These are phyloP conservation scores for Termitomyces sp. DNA, from an alignment of 768 basidiomycete genomes.

Conservation along the genomic window DNA sequence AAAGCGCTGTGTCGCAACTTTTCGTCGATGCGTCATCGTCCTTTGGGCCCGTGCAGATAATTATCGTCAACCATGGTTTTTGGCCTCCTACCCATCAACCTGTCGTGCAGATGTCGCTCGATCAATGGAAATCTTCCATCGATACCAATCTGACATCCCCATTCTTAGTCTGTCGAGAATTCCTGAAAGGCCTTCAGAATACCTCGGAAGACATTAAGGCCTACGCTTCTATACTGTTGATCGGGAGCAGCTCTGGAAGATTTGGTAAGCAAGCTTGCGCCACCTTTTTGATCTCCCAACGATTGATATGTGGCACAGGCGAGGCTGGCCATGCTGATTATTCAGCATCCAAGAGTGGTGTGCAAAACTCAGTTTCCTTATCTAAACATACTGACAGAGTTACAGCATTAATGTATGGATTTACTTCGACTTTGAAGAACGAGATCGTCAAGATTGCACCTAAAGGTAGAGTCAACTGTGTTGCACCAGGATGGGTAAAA, in stretches of 20 bases:
- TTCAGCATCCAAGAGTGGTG: constrained; percentile 64
- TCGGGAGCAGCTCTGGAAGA: constrained; percentile 71
- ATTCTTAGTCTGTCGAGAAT: constrained; percentile 66
- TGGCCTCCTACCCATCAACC: constrained; percentile 41
- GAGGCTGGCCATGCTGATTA: constrained; percentile 68
- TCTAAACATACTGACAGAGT: neutral
- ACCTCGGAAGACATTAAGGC: constrained; percentile 37
- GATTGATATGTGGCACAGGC: constrained; percentile 16
- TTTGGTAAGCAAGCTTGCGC: constrained; percentile 35
- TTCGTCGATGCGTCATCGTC: constrained; percentile 37
- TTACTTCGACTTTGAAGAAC: constrained; percentile 67
- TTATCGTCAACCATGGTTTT: constrained; percentile 59
- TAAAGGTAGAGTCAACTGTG: constrained; percentile 60
- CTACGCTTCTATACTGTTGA: constrained; percentile 55
- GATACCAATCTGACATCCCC: constrained; percentile 60
- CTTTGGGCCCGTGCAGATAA: constrained; percentile 51
- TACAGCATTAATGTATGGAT: constrained; percentile 67
- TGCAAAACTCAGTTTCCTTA: constrained; percentile 7
- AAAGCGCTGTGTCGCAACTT: constrained; percentile 45
- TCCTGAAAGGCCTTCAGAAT: constrained; percentile 40
- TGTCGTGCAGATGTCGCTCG: constrained; percentile 52
- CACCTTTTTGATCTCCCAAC: neutral
- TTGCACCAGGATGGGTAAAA: constrained; percentile 65
- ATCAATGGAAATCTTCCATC: constrained; percentile 60
- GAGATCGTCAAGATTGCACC: constrained; percentile 78